Evolutionary conservation across 176 grass and related monocot genomes (phyloP).

Genomic region (Ensete glaucum): DNA sequence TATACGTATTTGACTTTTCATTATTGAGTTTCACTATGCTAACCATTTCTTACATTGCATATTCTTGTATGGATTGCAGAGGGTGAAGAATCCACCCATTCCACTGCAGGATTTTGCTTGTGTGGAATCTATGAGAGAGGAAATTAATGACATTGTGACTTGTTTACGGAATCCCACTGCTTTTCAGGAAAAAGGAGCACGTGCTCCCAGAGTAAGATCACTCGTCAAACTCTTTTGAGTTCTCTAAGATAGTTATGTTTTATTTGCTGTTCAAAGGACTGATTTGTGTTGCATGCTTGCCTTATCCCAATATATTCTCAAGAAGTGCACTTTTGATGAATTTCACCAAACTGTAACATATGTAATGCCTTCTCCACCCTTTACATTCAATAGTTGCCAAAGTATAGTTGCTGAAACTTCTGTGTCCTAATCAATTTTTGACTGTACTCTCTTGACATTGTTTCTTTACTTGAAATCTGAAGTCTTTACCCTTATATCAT

Average conservation of each 20-base stretch:
- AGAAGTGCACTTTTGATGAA: background rate
- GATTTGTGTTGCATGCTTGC: background rate
- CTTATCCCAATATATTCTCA: background rate
- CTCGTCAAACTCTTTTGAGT: background rate
- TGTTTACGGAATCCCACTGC: slow-evolving; percentile 27
- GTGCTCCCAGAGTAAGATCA: slow-evolving; percentile 23
- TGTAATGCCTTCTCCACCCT: no score
- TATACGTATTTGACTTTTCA: no score
- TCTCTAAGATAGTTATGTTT: background rate
- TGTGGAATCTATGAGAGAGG: slow-evolving; percentile 35
- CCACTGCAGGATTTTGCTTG: slow-evolving; percentile 30
- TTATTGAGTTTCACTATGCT: background rate
- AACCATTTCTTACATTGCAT: background rate
- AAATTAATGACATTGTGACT: slow-evolving; percentile 39
- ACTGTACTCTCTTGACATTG: no score
- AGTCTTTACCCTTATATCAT: no score
- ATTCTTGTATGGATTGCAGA: slow-evolving; percentile 15
- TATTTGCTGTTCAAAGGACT: background rate
- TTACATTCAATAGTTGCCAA: no score
- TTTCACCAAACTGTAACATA: background rate
- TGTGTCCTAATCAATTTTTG: no score
- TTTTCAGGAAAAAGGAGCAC: slow-evolving; percentile 34
- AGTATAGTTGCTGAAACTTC: no score
- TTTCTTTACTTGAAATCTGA: no score
- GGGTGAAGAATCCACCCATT: slow-evolving; percentile 33